Evolutionary conservation across 148 eudicot genomes (phyloP), one percentile per base, ranked within the genome.

Genomic region (Oxyria digyna): DNA sequence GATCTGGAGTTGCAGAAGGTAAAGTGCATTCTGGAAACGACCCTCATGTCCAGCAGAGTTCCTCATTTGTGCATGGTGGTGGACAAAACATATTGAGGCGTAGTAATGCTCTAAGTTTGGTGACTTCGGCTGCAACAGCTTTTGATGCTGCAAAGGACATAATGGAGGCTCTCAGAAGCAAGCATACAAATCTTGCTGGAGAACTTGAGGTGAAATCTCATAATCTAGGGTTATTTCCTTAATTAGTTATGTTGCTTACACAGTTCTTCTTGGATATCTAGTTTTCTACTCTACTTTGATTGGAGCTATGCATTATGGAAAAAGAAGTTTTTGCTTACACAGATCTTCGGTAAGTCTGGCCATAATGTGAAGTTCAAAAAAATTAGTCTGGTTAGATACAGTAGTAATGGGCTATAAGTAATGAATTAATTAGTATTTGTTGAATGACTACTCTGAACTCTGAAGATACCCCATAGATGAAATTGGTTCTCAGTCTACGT

Each of bases 141-240:
- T 94, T 90, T 75, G 99, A 91, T 78, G 88, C 99, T 69, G 99
- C 97, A 20, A 94, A 91, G 74, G 97, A 94, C 76, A 91, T 94
- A 65, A 94, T 94, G 99, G 99, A 94, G 84, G 85, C 99, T 72
- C 93, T 94, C 54, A 82, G 97, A 80, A 91, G 97, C 89, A 94
- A 94, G 74, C 99, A 94, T 84, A 78, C 86, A 64, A 94, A 94
- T 84, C 85, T 94, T 78, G 97, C 99, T 57, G 79, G 96, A 50
- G 99, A 94, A 78, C 99, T 94, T 72, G 98, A 93, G 98, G 98
- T 87, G 63, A 38, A 67, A 18, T 40, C 41, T 33, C 5, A 49
- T 50, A 9, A 29, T 57, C 52, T 31, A 33, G 65, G 13, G 59
- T 62, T 37, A 40, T 35, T 70, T 63, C 8, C 18, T 21, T 17